Percentiles rank a stretch among this genome's conserved stretches.
Evolutionary conservation across 148 eudicot species (phyloP).

Genomic region (Selenicereus undatus): DNA sequence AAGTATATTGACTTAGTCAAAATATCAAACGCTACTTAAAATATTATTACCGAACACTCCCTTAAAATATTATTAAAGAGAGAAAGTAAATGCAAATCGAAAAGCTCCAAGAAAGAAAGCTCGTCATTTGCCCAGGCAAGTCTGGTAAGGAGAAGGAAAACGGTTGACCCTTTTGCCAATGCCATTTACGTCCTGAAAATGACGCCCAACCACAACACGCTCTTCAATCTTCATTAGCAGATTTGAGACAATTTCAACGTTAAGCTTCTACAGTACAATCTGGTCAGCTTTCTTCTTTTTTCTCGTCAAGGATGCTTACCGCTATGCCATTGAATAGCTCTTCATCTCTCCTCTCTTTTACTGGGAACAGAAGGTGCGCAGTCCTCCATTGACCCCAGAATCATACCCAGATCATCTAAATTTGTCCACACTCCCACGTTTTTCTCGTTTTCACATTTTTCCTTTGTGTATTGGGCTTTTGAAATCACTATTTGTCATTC

Average conservation of each 20-base stretch:
- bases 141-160: not conserved
- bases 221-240: no score
- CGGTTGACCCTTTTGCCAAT: not conserved
- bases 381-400: not conserved
- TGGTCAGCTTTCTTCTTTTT: not conserved
- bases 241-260: not conserved
- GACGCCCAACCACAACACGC: not conserved
- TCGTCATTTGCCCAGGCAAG: no score
- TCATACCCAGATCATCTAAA: not conserved
- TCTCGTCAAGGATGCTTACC: not conserved
- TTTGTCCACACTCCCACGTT: not conserved
- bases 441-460: not conserved
- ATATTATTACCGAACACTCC: no score
- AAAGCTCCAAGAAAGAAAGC: no score
- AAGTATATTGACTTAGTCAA: no score
- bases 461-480: not conserved
- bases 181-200: not conserved
- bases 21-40: no score
- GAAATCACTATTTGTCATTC: not conserved
- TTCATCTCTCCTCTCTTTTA: not conserved
- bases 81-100: no score
- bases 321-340: not conserved
- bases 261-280: no score
- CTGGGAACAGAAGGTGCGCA: not conserved
- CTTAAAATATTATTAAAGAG: no score